Conservation (phyloP, 176 grass and related monocot species). For the Thalia dealbata region DNA sequence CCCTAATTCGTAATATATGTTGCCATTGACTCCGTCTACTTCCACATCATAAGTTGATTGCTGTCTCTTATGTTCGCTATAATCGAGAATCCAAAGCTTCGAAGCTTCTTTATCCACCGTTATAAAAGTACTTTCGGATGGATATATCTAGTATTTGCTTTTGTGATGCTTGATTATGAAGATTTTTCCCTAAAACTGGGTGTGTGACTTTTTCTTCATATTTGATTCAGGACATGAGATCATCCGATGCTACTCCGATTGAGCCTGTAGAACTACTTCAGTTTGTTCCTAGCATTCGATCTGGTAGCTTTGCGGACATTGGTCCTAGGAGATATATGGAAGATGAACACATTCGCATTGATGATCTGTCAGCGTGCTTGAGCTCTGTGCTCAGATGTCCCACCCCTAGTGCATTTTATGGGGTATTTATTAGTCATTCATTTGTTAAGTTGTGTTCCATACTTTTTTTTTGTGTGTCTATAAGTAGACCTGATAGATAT, state of each 20-base stretch:
- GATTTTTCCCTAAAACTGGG: background rate
- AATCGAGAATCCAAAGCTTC: background rate
- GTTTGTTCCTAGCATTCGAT: conserved; percentile 14
- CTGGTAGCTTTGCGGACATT: conserved; percentile 16
- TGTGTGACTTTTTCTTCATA: background rate
- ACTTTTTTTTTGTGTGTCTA: background rate
- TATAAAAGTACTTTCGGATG: too few relatives aligned
- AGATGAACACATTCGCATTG: conserved; percentile 12
- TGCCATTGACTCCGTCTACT: background rate
- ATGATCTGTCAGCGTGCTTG: conserved; percentile 14
- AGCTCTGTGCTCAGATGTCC: conserved; percentile 6
- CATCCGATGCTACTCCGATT: background rate
- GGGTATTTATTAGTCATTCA: background rate
- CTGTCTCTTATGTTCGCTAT: background rate
- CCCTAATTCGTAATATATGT: background rate
- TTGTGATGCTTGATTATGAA: background rate
- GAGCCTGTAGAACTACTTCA: background rate
- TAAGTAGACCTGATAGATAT: background rate
- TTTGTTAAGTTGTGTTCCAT: background rate
- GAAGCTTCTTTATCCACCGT: too few relatives aligned
- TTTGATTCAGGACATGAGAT: conserved; percentile 7
- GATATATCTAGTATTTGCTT: background rate
- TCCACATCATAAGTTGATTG: background rate
- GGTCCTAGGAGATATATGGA: conserved; percentile 19
- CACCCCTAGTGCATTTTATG: conserved; percentile 4